These are phyloP conservation scores for Sparassis latifolia DNA, from an alignment of 1,284 basidiomycete genomes.

Conservation along the genomic window DNA sequence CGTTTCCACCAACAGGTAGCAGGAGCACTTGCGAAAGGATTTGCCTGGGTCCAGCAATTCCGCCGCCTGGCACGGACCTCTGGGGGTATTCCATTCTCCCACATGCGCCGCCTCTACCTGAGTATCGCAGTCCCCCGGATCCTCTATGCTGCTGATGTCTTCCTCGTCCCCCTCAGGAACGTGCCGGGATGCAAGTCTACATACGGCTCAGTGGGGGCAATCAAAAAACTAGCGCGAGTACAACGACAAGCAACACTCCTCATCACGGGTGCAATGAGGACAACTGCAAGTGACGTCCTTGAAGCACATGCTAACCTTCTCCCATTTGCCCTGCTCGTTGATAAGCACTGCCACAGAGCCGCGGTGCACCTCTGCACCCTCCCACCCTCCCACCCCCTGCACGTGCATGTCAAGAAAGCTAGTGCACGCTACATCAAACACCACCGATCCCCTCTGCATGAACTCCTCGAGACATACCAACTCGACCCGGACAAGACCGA, in stretches of 20 bases:
- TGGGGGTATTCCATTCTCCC: slow-evolving; percentile 13
- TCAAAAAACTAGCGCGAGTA: slow-evolving; percentile 15
- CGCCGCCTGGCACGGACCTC: slow-evolving; percentile 17
- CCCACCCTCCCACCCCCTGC: background rate
- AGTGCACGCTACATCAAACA: background rate
- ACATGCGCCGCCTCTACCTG: slow-evolving; percentile 20
- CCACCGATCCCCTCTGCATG: background rate
- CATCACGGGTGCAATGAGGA: slow-evolving; percentile 29
- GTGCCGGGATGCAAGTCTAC: slow-evolving; percentile 3
- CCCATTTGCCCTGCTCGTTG: background rate
- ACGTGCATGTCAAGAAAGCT: background rate
- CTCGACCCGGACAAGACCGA: background rate
- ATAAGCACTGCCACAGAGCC: background rate
- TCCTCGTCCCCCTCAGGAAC: slow-evolving; percentile 19
- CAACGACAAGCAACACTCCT: slow-evolving; percentile 26
- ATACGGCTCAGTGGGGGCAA: slow-evolving; percentile 9
- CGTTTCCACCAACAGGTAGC: too few relatives aligned
- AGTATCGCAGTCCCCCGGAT: slow-evolving; percentile 27
- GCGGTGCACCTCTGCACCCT: background rate
- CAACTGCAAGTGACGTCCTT: slow-evolving; percentile 26
- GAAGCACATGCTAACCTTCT: slow-evolving; percentile 27
- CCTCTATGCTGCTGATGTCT: slow-evolving; percentile 30
- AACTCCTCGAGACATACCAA: background rate
- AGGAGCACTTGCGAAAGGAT: too few relatives aligned
- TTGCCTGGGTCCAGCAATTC: too few relatives aligned